These are phyloP conservation scores for Russula emetica DNA, from an alignment of 768 basidiomycete genomes.

Conservation along the genomic window DNA sequence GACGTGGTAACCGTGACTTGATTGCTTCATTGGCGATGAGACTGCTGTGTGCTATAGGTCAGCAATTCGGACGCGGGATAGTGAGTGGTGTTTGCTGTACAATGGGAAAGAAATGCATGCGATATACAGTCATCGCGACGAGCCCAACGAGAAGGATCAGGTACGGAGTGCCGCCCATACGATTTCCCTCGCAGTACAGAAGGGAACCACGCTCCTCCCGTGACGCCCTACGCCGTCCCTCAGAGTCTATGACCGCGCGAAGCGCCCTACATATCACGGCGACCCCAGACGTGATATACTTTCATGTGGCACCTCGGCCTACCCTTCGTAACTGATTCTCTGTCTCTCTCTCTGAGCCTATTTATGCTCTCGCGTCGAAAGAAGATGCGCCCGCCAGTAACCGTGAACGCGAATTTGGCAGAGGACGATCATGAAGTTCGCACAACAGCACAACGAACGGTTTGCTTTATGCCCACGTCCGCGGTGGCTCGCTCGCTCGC, in stretches of 20 bases:
- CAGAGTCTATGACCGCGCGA: neutral
- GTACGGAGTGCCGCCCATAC: constrained; percentile 53
- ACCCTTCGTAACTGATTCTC: constrained; percentile 51
- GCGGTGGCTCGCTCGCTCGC: constrained; percentile 47
- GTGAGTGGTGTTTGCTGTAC: neutral
- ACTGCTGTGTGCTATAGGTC: constrained; percentile 37
- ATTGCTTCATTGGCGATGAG: constrained; percentile 49
- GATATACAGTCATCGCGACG: constrained; percentile 50
- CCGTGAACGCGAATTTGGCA: too few species aligned
- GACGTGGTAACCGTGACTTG: constrained; percentile 48
- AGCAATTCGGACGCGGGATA: neutral
- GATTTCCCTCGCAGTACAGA: constrained; percentile 48
- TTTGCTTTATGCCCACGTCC: constrained; percentile 46
- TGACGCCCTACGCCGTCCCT: constrained; percentile 43
- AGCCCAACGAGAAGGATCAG: constrained; percentile 59
- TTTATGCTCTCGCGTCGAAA: constrained; percentile 43
- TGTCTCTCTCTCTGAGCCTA: constrained; percentile 62
- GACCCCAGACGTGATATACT: constrained; percentile 56
- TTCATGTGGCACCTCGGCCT: constrained; percentile 54
- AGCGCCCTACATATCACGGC: constrained; percentile 46
- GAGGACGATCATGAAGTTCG: too few species aligned
- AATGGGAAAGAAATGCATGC: constrained; percentile 38
- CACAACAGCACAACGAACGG: constrained; percentile 11
- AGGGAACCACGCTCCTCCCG: constrained; percentile 67
- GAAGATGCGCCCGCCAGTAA: too few species aligned